A percentile compares a stretch with the other conserved stretches of the same genome.
Evolutionary conservation across 139 green algal genomes (phyloP).

Genomic region (Chlamydomonas incerta): DNA sequence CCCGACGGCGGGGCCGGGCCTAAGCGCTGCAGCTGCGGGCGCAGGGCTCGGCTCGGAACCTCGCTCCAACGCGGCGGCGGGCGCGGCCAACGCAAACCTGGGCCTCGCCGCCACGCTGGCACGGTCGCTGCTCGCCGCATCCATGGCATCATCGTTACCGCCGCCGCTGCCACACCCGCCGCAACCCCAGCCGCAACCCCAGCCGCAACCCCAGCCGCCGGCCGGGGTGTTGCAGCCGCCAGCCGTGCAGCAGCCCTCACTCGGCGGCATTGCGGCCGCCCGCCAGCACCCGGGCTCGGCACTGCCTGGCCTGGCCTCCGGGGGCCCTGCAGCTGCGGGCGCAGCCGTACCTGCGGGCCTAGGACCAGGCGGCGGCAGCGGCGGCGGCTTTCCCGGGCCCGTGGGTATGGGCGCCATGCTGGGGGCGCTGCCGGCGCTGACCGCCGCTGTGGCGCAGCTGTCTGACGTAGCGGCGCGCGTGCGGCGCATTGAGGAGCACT

Average conservation of each 20-base stretch:
- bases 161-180: not conserved
- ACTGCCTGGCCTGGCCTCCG: no score
- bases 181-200: no score
- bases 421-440: not conserved
- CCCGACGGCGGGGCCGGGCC: no score
- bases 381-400: not conserved
- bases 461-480: not conserved
- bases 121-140: not conserved
- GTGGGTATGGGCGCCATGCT: not conserved
- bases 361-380: no score
- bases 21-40: no score
- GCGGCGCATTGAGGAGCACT: constrained; percentile 2
- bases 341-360: no score
- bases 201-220: not conserved
- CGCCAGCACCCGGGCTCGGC: no score
- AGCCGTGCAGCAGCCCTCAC: no score
- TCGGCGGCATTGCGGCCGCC: no score
- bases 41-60: not conserved
- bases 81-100: constrained; percentile 5
- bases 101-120: constrained; percentile 10
- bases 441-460: not conserved
- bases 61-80: not conserved
- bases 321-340: no score
- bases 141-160: not conserved
- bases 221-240: not conserved